phyloP scores from a whole-genome alignment of 2,329 filamentous ascomycete genomes.

The Exophiala alcalophila region DNA sequence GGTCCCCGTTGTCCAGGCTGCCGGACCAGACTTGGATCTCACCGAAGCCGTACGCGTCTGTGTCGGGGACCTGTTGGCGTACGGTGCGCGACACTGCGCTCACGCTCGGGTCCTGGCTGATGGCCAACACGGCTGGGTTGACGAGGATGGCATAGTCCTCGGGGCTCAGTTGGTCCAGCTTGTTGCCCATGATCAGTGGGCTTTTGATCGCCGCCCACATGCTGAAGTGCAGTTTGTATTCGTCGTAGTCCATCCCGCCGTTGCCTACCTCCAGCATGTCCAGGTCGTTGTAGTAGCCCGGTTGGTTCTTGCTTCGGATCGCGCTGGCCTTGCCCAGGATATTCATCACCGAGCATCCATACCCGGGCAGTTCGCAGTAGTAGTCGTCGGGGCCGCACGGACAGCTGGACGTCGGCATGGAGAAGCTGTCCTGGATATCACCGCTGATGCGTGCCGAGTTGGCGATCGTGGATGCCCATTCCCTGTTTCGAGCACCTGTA shows the following conservation, averaged over 20 bases:
- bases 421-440: constrained; percentile 48
- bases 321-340: constrained; percentile 50
- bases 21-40: constrained; percentile 54
- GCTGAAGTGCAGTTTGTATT: constrained; percentile 43
- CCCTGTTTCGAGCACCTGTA: constrained; percentile 31
- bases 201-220: constrained; percentile 52
- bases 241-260: constrained; percentile 40
- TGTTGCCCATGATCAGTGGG: constrained; percentile 49
- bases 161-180: constrained; percentile 41
- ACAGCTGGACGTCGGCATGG: constrained; percentile 43
- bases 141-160: constrained; percentile 46
- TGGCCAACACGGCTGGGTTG: constrained; percentile 50
- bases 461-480: constrained; percentile 48
- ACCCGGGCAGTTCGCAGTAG: constrained; percentile 46
- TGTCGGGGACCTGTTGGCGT: constrained; percentile 43
- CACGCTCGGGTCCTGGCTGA: constrained; percentile 48
- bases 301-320: constrained; percentile 39
- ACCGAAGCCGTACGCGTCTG: constrained; percentile 44
- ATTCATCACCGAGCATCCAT: constrained; percentile 50
- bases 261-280: constrained; percentile 46
- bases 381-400: constrained; percentile 42
- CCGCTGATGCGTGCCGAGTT: constrained; percentile 49
- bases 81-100: constrained; percentile 45
- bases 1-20: constrained; percentile 45
- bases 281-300: constrained; percentile 48